Percentiles rank a stretch among this genome's conserved stretches.
phyloP scores from a whole-genome alignment of 2,329 filamentous ascomycete species.

The Onygena corvina region DNA sequence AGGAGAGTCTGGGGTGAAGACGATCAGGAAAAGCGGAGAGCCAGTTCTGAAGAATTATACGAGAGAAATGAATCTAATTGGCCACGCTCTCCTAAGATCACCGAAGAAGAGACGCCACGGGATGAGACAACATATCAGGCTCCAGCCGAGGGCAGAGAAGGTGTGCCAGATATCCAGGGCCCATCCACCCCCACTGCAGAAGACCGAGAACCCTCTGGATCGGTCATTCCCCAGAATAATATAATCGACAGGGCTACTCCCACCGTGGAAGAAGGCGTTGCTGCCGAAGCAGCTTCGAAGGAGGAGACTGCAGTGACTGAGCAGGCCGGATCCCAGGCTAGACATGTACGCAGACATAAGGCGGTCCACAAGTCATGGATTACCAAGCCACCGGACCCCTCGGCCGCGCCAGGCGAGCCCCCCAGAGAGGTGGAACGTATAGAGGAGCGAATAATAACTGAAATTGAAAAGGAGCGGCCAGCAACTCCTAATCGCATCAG shows the following conservation, averaged over 20 bases:
- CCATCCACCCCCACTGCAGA: not conserved
- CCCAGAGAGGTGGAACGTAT: not conserved
- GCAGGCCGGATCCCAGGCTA: conserved; percentile 1
- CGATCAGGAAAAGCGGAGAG: not conserved
- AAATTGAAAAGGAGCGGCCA: conserved; percentile 4
- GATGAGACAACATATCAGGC: not conserved
- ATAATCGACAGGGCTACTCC: not conserved
- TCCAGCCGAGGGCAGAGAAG: not conserved
- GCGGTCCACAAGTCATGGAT: not conserved
- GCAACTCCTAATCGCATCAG: not conserved
- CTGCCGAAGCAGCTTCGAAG: not conserved
- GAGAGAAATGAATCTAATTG: not conserved
- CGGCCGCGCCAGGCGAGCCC: not conserved
- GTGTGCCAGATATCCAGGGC: no score
- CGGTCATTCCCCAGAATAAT: not conserved
- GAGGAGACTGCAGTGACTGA: not conserved
- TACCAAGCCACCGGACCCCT: not conserved
- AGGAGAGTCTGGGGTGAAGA: not conserved
- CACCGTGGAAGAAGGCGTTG: not conserved
- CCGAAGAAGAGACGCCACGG: no score
- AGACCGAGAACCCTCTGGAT: not conserved
- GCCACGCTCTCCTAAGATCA: not conserved
- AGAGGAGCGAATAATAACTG: not conserved
- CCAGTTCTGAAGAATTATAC: no score
- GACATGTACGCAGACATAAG: not conserved